These are phyloP conservation scores for Leccinum broughii DNA, from an alignment of 768 basidiomycete genomes.

Conservation along the genomic window DNA sequence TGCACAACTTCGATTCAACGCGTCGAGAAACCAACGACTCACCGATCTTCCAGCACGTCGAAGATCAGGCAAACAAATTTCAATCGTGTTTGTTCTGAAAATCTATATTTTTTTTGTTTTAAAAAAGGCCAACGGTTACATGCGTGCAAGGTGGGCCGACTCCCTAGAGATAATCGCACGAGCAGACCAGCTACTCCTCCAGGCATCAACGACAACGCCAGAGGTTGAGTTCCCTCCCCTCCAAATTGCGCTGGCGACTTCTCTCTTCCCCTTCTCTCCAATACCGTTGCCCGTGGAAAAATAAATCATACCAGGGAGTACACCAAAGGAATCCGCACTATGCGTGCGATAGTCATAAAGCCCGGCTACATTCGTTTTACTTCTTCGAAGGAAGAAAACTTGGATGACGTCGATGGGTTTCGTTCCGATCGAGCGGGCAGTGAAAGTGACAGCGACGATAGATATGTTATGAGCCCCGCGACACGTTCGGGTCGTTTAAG, in stretches of 20 bases:
- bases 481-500: background rate
- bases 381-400: conserved; percentile 8
- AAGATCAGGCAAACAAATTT: background rate
- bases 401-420: conserved; percentile 16
- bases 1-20: background rate
- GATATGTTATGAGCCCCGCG: background rate
- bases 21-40: background rate
- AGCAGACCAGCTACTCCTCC: background rate
- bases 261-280: background rate
- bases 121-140: background rate
- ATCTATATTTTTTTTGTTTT: background rate
- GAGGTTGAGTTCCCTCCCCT: background rate
- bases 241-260: background rate
- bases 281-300: conserved; percentile 20
- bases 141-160: background rate
- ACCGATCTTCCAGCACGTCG: background rate
- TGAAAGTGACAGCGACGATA: background rate
- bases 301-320: conserved; percentile 17
- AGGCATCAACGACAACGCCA: background rate
- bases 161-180: background rate
- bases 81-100: background rate
- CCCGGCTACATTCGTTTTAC: conserved; percentile 21
- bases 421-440: conserved; percentile 16
- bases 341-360: conserved; percentile 31
- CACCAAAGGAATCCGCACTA: conserved; percentile 22